Percentiles rank a stretch among this genome's conserved stretches.
Conservation (phyloP, 768 basidiomycete species). For the Basidioascus undulatus region DNA sequence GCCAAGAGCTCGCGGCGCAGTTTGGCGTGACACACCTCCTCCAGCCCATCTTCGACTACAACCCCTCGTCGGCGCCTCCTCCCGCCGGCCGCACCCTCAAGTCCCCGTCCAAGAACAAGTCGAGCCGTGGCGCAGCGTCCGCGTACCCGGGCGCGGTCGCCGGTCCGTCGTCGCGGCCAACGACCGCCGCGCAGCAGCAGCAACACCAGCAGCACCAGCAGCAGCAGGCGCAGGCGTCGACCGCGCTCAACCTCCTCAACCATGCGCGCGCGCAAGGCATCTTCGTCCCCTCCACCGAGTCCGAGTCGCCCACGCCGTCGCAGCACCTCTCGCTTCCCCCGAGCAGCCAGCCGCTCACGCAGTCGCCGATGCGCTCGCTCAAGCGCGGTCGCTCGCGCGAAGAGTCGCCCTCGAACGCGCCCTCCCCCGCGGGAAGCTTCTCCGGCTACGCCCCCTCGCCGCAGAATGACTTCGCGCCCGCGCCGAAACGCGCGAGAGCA, state of each 20-base stretch:
- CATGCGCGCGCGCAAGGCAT: conserved; percentile 46
- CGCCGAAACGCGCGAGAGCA: too few species aligned
- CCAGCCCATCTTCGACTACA: conserved; percentile 77
- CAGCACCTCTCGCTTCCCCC: conserved; percentile 25
- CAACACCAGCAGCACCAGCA: conserved; percentile 8
- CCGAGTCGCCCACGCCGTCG: too few species aligned
- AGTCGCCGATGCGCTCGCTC: too few species aligned
- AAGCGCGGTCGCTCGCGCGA: too few species aligned
- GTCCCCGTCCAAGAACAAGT: too few species aligned
- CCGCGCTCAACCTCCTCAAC: conserved; percentile 32
- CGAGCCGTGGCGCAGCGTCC: conserved; percentile 6
- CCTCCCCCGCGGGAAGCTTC: too few species aligned
- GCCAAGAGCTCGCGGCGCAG: conserved; percentile 72
- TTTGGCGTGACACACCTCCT: conserved; percentile 77
- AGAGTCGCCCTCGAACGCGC: too few species aligned
- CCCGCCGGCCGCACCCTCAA: too few species aligned
- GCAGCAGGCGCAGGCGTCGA: background rate
- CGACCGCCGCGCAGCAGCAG: conserved; percentile 5
- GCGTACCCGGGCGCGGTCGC: background rate
- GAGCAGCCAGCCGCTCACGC: conserved; percentile 27
- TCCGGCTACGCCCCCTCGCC: too few species aligned
- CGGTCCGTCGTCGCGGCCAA: conserved; percentile 8
- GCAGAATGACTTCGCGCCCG: too few species aligned
- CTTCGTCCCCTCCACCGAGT: conserved; percentile 19
- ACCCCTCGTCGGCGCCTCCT: conserved; percentile 43